Evolutionary conservation across 2,329 filamentous ascomycete species (phyloP).

Genomic region (Graphiopsis chlorocephala): DNA sequence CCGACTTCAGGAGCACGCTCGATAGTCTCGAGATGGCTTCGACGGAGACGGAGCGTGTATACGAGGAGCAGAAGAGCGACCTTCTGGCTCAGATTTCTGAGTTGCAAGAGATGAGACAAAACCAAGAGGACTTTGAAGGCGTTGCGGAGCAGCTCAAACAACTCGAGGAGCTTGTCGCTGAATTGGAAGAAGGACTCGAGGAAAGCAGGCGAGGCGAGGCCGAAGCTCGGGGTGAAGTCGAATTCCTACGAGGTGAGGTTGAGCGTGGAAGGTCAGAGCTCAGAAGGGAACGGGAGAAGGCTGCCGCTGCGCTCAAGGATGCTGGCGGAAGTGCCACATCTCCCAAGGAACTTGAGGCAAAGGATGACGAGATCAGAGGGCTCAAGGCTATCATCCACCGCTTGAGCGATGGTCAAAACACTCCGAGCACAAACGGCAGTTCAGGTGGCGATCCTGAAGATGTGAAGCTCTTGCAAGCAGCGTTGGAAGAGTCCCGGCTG

Average conservation of each 20-base stretch:
- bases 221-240: constrained; percentile 91
- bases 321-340: constrained; percentile 43
- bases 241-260: constrained; percentile 91
- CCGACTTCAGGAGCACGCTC: constrained; percentile 94
- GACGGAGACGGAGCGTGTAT: constrained; percentile 91
- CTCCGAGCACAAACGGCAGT: constrained; percentile 29
- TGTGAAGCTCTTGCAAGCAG: constrained; percentile 56
- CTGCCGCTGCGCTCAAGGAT: constrained; percentile 59
- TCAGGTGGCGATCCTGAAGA: constrained; percentile 39
- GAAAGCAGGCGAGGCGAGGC: constrained; percentile 92
- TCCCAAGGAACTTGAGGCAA: constrained; percentile 77
- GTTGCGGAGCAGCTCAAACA: constrained; percentile 91
- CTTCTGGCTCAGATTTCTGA: constrained; percentile 73
- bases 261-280: constrained; percentile 87
- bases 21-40: constrained; percentile 95
- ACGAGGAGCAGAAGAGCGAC: constrained; percentile 88
- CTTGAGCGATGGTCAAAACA: constrained; percentile 68
- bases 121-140: constrained; percentile 83
- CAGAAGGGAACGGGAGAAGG: constrained; percentile 81
- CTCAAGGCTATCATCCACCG: constrained; percentile 98
- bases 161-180: constrained; percentile 91
- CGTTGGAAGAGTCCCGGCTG: constrained; percentile 69
- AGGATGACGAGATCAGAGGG: constrained; percentile 94
- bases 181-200: constrained; percentile 93
- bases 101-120: constrained; percentile 73